These are phyloP conservation scores for Candida argentea DNA, from an alignment of 805 yeast species.

Conservation along the genomic window DNA sequence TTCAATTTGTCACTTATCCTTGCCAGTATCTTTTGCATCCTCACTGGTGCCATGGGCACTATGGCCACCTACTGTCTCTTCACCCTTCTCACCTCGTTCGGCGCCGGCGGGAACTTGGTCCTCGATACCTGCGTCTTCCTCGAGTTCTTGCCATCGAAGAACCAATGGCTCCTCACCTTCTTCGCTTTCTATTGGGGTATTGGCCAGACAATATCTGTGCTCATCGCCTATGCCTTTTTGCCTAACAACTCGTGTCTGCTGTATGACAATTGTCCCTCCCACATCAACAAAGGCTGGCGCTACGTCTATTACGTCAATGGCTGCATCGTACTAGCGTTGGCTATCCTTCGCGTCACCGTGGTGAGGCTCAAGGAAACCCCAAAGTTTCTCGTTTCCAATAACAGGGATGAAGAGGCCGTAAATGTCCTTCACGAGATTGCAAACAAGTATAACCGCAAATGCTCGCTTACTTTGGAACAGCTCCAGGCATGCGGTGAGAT, in stretches of 20 bases:
- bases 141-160: slow-evolving; percentile 41
- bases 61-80: slow-evolving; percentile 42
- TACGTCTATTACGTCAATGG: slow-evolving; percentile 39
- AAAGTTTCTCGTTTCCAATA: slow-evolving; percentile 41
- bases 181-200: slow-evolving; percentile 29
- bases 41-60: slow-evolving; percentile 42
- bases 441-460: slow-evolving; percentile 8
- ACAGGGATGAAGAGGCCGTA: slow-evolving; percentile 41
- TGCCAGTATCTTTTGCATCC: slow-evolving; percentile 41
- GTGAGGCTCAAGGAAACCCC: slow-evolving; percentile 45
- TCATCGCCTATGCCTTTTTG: slow-evolving; percentile 47
- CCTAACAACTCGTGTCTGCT: slow-evolving; percentile 37
- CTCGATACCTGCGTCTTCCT: slow-evolving; percentile 44
- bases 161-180: slow-evolving; percentile 42
- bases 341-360: slow-evolving; percentile 20
- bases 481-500: slow-evolving; percentile 12
- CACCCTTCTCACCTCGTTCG: slow-evolving; percentile 33
- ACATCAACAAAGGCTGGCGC: slow-evolving; percentile 51
- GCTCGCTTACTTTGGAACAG: slow-evolving; percentile 15
- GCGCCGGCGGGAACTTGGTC: slow-evolving; percentile 50
- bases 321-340: slow-evolving; percentile 34
- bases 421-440: slow-evolving; percentile 36
- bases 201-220: slow-evolving; percentile 45
- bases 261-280: slow-evolving; percentile 33
- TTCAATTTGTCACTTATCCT: slow-evolving; percentile 31